A percentile compares a stretch with the other conserved stretches of the same genome.
Evolutionary conservation across 768 basidiomycete species (phyloP).

Genomic region (Amanita rubescens): DNA sequence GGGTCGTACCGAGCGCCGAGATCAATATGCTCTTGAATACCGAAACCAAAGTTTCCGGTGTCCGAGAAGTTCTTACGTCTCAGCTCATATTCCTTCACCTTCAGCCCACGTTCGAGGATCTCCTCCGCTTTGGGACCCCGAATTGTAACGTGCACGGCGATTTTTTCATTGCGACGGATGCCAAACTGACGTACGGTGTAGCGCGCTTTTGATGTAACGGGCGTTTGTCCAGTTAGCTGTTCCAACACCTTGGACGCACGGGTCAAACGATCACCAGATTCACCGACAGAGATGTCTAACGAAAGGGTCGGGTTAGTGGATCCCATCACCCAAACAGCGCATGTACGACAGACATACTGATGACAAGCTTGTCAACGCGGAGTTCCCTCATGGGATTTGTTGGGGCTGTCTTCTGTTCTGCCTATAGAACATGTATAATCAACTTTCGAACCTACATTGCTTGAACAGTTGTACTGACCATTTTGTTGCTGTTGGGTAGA

Average conservation of each 20-base stretch:
- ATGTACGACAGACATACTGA: conserved; percentile 64
- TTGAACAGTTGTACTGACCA: conserved; percentile 33
- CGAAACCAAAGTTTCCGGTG: conserved; percentile 99
- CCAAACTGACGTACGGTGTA: conserved; percentile 99
- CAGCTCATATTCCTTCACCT: conserved; percentile 99
- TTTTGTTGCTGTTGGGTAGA: conserved; percentile 30
- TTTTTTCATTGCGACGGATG: conserved; percentile 99
- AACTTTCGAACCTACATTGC: no score
- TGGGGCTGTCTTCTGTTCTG: conserved; percentile 83
- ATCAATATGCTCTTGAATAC: conserved; percentile 99
- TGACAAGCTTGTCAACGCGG: conserved; percentile 96
- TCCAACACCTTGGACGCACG: conserved; percentile 99
- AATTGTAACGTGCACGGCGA: conserved; percentile 97
- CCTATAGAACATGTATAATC: conserved; percentile 39
- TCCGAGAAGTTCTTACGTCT: conserved; percentile 96
- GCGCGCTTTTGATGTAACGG: conserved; percentile 98
- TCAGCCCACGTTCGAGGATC: conserved; percentile 96
- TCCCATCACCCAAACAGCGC: conserved; percentile 6
- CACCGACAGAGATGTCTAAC: conserved; percentile 98
- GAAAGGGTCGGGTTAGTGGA: conserved; percentile 7
- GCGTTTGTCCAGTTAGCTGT: conserved; percentile 98
- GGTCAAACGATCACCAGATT: conserved; percentile 98
- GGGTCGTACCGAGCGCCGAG: conserved; percentile 98
- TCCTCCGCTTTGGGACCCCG: conserved; percentile 99
- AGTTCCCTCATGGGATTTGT: conserved; percentile 96